A percentile compares a stretch with the other conserved stretches of the same genome.
phyloP scores from a whole-genome alignment of 257 asterid species.

The Solanum pinnatisectum region DNA sequence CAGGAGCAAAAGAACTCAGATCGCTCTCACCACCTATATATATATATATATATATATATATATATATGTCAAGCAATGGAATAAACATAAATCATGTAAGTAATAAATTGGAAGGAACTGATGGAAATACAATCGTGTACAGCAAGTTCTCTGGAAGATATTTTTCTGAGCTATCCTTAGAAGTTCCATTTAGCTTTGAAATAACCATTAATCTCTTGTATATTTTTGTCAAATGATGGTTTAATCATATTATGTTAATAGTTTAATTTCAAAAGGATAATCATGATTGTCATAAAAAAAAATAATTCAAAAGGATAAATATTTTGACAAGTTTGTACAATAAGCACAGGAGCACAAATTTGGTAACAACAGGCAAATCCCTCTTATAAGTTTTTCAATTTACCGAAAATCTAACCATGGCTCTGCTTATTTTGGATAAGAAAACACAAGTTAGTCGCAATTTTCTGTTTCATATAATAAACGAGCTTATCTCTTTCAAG shows the following conservation, averaged over 20 bases:
- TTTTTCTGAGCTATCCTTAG: neutral
- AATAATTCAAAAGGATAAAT: neutral
- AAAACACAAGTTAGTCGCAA: no score
- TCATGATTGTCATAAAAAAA: neutral
- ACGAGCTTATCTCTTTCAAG: no score
- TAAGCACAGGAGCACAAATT: no score
- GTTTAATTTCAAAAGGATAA: neutral
- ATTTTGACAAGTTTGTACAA: neutral
- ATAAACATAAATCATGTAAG: neutral
- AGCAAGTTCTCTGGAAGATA: neutral
- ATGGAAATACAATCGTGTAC: neutral
- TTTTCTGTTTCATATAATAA: no score
- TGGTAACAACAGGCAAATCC: no score
- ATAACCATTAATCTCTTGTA: neutral
- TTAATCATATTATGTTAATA: neutral
- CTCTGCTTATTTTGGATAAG: no score
- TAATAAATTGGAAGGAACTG: neutral
- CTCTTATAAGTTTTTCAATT: no score
- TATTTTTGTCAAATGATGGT: neutral
- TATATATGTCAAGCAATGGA: slow-evolving; percentile 8
- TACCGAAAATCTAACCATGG: no score
- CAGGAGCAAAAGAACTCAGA: slow-evolving; percentile 23
- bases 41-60: slow-evolving; percentile 7
- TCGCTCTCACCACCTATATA: slow-evolving; percentile 23
- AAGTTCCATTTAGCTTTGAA: neutral